These are phyloP conservation scores for Ceratocystis huliohia DNA, from an alignment of 2,329 filamentous ascomycete genomes.

Conservation along the genomic window DNA sequence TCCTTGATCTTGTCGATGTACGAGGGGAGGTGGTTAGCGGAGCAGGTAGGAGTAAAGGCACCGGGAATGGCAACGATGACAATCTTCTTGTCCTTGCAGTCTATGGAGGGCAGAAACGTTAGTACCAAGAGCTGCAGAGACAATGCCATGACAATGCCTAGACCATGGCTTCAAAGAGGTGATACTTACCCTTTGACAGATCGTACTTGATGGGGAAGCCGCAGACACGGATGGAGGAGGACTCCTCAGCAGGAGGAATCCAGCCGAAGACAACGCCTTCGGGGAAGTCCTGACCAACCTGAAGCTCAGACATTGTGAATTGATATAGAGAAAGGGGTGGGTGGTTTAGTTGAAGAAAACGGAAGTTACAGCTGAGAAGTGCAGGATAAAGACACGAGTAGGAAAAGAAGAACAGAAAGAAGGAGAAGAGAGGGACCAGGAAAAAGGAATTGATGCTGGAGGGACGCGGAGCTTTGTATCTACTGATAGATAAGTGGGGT, in stretches of 20 bases:
- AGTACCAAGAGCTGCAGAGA: not conserved
- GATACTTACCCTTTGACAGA: slow-evolving; percentile 54
- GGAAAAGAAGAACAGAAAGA: slow-evolving; percentile 1
- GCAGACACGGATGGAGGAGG: slow-evolving; percentile 56
- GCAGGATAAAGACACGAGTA: not conserved
- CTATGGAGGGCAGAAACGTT: slow-evolving; percentile 26
- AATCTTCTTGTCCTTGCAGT: slow-evolving; percentile 45
- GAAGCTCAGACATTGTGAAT: slow-evolving; percentile 48
- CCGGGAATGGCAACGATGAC: slow-evolving; percentile 47
- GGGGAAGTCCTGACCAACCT: slow-evolving; percentile 75
- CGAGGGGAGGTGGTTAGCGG: slow-evolving; percentile 64
- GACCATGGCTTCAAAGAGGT: slow-evolving; percentile 5
- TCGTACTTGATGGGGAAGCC: slow-evolving; percentile 67
- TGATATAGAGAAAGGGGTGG: not conserved
- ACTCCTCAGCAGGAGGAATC: slow-evolving; percentile 62
- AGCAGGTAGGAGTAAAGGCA: slow-evolving; percentile 81
- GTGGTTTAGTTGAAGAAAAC: not conserved
- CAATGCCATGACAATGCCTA: not conserved
- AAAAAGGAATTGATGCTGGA: not conserved
- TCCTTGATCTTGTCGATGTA: slow-evolving; percentile 61
- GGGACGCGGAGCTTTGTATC: slow-evolving; percentile 5
- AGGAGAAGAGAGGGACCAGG: slow-evolving; percentile 6
- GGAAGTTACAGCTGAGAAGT: not conserved
- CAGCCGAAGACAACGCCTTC: slow-evolving; percentile 70
- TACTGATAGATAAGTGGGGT: slow-evolving; percentile 10